Evolutionary conservation across 1,139 yeast species (phyloP).

Genomic region (Taphrina betulina): DNA sequence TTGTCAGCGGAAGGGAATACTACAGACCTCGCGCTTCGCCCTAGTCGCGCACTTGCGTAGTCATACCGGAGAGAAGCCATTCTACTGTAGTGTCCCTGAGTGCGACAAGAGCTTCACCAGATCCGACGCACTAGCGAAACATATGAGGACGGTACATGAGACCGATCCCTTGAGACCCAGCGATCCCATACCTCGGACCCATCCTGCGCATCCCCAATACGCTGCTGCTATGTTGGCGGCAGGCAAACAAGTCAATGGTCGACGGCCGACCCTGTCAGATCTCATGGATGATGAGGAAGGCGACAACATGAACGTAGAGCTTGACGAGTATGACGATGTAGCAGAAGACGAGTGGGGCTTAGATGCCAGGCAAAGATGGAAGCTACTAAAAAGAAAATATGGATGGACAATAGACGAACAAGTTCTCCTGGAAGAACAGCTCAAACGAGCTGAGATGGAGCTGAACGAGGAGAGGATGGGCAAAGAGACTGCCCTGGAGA

Average conservation of each 20-base stretch:
- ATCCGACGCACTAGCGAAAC: conserved; percentile 64
- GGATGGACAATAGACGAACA: conserved; percentile 55
- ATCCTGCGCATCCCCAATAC: conserved; percentile 34
- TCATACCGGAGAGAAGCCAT: conserved; percentile 69
- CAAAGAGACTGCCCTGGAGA: conserved; percentile 61
- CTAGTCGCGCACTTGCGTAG: conserved; percentile 62
- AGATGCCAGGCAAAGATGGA: conserved; percentile 38
- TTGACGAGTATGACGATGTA: conserved; percentile 17
- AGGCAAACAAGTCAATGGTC: background rate
- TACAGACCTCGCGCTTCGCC: conserved; percentile 61
- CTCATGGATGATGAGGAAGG: conserved; percentile 5
- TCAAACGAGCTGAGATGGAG: conserved; percentile 46
- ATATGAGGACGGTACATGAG: conserved; percentile 63
- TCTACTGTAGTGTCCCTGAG: conserved; percentile 67
- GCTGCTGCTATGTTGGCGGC: conserved; percentile 31
- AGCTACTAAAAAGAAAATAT: conserved; percentile 45
- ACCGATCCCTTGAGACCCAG: conserved; percentile 42
- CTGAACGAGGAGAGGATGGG: conserved; percentile 55
- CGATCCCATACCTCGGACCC: conserved; percentile 35
- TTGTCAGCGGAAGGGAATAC: conserved; percentile 56
- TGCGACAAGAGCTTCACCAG: conserved; percentile 62
- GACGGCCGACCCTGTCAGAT: conserved; percentile 2
- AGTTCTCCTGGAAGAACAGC: conserved; percentile 49
- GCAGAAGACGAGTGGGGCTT: conserved; percentile 41
- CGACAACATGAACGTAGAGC: background rate